Evolutionary conservation across 106 monocot species (phyloP), one percentile per base, ranked within the genome.

Genomic region (Dendrobium chrysotoxum): DNA sequence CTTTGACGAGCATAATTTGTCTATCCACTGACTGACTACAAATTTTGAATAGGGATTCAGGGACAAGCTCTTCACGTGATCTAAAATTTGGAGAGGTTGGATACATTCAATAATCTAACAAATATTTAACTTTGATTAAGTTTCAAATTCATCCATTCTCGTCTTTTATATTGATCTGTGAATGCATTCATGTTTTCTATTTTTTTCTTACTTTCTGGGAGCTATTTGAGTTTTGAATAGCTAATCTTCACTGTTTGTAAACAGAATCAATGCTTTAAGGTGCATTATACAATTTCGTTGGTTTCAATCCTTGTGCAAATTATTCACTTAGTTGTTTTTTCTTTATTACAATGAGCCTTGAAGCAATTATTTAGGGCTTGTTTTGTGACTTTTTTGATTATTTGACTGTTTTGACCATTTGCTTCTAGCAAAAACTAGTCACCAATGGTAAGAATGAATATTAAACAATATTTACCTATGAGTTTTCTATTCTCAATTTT

Each of bases 11-110:
- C 46, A 25, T 76, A 76, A 79, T 70, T 8, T 47, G 78, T 72
- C 50, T 39, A 12, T 72, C 50, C 46, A 18, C 80, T 84, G 58
- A 80, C 66, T 82, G 35, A 72, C 75, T 1, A 66, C 46, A 41
- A 46, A 26, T 80, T 58, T 45, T 85, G 23, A 72, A 81, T 81
- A 95, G 98, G 88, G 89, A 88, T 31, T 79, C 72, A 44, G 89
- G 84, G 70, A 26, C 88, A 75, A 85, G 87, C 82, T 83, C 86
- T 82, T 88, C 93, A 5, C 80, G 80, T 76, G 91, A 91, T 88
- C 67, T 84, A 78, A 99, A 95, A 76, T 99, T 99, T 91, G 98
- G 98, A 83, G 98, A 99, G 98, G 98, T 99, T 86, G 73, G 81
- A 80, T 78, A 73, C 79, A 7, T 78, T 50, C 76, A 31, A 42